Evolutionary conservation across 164 flowering plant genomes (phyloP), one percentile per base, ranked within the genome.

Genomic region (Tetrastigma voinierianum): DNA sequence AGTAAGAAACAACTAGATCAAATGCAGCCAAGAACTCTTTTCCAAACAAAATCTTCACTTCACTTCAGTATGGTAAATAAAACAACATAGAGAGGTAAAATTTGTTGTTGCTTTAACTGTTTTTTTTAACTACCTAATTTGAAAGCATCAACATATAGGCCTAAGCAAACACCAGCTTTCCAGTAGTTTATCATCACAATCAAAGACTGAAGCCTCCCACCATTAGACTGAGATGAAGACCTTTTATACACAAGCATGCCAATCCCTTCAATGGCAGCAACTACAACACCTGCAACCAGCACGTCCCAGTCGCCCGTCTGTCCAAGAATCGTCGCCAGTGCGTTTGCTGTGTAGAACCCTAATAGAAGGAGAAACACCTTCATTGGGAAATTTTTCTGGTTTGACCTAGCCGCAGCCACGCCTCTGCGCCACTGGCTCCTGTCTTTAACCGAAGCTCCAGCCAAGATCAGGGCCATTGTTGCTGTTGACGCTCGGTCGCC

Each of bases 271-370:
- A 94, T 91, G 51, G 96, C 96, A 65, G 97, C 95, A 74, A 94
- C 98, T 44, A 93, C 96, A 24, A 93, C 80, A 57, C 98, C 98
- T 20, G 98, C 98, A 59, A 93, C 96, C 66, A 94, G 70, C 12
- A 94, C 98, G 74, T 94, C 96, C 98, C 97, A 94, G 54, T 94
- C 98, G 24, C 98, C 97, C 1, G 98, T 94, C 73, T 90, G 98
- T 7, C 98, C 97, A 17, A 94, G 86, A 62, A 93, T 90, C 15
- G 98, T 93, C 18, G 98, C 96, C 52, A 93, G 67, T 19, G 97
- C 97, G 73, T 91, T 93, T n/a, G 98, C 94, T 1, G 96, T 91
- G 79, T 93, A 93, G 76, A 93, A 93, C 44, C 98, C 98, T 65
- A 91, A 69, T 17, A 93, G 76, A 9, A 93, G 82, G 23, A 93